Percentiles rank a stretch among this genome's conserved stretches.
Conservation (phyloP, 2,329 filamentous ascomycete species). For the Botrytis pseudocinerea region DNA sequence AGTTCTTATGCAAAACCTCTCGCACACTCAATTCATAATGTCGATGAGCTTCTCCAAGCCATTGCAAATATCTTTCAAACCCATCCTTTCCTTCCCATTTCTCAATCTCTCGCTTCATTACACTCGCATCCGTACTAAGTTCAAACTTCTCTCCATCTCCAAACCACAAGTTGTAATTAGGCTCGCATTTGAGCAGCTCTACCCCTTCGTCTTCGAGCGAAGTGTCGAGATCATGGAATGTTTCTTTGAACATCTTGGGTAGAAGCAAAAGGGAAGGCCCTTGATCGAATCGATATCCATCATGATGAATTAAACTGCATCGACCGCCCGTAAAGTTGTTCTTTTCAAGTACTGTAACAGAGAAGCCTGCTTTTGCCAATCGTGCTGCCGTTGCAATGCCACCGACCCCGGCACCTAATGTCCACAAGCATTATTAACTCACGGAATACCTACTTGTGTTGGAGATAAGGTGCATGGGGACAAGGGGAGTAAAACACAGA, state of each 20-base stretch:
- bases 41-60: constrained; percentile 64
- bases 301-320: constrained; percentile 63
- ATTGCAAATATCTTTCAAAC: constrained; percentile 67
- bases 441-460: neutral
- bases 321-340: constrained; percentile 71
- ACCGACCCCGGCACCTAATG: constrained; percentile 66
- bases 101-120: constrained; percentile 72
- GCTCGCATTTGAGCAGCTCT: constrained; percentile 68
- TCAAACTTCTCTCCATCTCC: constrained; percentile 64
- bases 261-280: constrained; percentile 73
- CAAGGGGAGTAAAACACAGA: neutral
- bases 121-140: constrained; percentile 65
- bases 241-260: constrained; percentile 68
- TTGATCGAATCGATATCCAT: constrained; percentile 71
- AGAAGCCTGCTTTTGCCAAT: constrained; percentile 67
- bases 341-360: constrained; percentile 78
- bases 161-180: constrained; percentile 76
- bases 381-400: constrained; percentile 72
- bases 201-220: constrained; percentile 66
- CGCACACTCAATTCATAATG: constrained; percentile 69
- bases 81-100: constrained; percentile 71
- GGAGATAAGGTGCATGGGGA: neutral
- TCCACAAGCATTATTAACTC: constrained; percentile 26
- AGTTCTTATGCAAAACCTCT: constrained; percentile 68
- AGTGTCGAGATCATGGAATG: constrained; percentile 68